Evolutionary conservation across 345 rosid species (phyloP).

Genomic region (Litchi chinensis): DNA sequence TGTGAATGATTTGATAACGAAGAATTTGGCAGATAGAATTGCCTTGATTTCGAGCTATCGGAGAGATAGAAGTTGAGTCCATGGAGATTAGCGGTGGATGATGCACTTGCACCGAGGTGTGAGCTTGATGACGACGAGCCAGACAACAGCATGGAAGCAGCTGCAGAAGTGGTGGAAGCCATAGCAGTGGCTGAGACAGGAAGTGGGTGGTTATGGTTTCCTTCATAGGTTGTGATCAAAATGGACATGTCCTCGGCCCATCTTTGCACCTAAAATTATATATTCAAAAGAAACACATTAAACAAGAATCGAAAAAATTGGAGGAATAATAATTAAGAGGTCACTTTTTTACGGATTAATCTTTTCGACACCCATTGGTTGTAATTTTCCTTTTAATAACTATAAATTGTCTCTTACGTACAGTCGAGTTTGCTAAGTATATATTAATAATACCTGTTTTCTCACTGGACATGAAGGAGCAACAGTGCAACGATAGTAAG

Average conservation of each 20-base stretch:
- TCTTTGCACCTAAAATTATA: slow-evolving; percentile 75
- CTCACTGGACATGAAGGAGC: slow-evolving; percentile 87
- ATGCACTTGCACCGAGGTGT: slow-evolving; percentile 9
- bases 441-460: slow-evolving; percentile 61
- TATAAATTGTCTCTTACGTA: no score
- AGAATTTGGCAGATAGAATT: slow-evolving; percentile 50
- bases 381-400: background rate
- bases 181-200: slow-evolving; percentile 87
- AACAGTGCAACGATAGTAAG: slow-evolving; percentile 89
- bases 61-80: slow-evolving; percentile 55
- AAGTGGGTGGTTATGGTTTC: slow-evolving; percentile 92
- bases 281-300: background rate
- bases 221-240: slow-evolving; percentile 89
- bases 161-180: slow-evolving; percentile 95
- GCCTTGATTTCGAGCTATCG: slow-evolving; percentile 42
- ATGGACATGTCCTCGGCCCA: slow-evolving; percentile 82
- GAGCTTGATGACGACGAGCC: slow-evolving; percentile 60
- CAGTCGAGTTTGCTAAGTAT: background rate
- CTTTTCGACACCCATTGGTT: background rate
- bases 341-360: background rate
- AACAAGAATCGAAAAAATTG: no score
- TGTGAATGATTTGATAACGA: slow-evolving; percentile 52
- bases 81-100: slow-evolving; percentile 40
- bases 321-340: no score
- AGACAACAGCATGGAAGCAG: slow-evolving; percentile 82